Evolutionary conservation across 1,284 basidiomycete species (phyloP).

Genomic region (Ceratobasidium sp.): DNA sequence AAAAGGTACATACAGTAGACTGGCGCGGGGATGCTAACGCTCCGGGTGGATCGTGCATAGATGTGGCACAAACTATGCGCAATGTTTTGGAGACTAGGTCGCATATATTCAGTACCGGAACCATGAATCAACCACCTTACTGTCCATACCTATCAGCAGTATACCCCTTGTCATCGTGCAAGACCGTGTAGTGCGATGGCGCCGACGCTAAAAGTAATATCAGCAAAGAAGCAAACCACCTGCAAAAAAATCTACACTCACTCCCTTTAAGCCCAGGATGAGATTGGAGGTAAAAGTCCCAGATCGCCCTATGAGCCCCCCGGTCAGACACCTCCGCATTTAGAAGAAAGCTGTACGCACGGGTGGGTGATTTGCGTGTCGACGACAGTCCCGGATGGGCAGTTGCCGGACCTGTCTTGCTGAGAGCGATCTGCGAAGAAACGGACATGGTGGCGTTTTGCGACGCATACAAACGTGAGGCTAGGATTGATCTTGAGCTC

Average conservation of each 20-base stretch:
- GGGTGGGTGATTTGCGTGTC: conserved; percentile 53
- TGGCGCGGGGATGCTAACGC: conserved; percentile 35
- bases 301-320: conserved; percentile 58
- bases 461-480: conserved; percentile 44
- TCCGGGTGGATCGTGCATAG: conserved; percentile 27
- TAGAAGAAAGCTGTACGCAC: not conserved
- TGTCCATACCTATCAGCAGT: conserved; percentile 37
- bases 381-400: conserved; percentile 74
- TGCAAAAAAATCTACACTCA: not conserved
- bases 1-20: conserved; percentile 25
- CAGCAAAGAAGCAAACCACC: not conserved
- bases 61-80: conserved; percentile 28
- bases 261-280: conserved; percentile 61
- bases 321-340: not conserved
- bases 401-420: conserved; percentile 72
- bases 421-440: conserved; percentile 64
- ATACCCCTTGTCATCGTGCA: conserved; percentile 42
- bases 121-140: not conserved
- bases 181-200: conserved; percentile 44
- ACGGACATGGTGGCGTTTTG: conserved; percentile 57
- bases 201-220: conserved; percentile 28
- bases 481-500: conserved; percentile 31
- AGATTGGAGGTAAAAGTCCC: conserved; percentile 77
- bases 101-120: not conserved
- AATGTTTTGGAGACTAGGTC: conserved; percentile 21